Evolutionary conservation across 2,329 filamentous ascomycete species (phyloP), one percentile per base, ranked within the genome.

Genomic region (Hypoxylon sp.): DNA sequence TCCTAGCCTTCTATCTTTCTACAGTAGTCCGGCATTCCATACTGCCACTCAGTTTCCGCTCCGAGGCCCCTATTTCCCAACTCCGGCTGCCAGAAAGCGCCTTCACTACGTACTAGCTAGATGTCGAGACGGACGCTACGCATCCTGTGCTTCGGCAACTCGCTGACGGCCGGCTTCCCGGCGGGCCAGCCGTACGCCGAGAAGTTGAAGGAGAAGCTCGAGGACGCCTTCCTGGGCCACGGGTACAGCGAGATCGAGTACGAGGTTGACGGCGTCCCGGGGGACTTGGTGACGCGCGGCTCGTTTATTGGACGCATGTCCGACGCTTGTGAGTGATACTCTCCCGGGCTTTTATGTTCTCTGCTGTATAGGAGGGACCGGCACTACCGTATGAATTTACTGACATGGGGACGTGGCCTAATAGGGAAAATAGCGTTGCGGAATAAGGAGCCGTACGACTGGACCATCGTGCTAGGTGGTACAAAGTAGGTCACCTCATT

Each of bases 111-210:
- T n/a, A n/a, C 32, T 4, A 33, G 32, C 57, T 20, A 52, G 18
- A 67, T 59, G 65, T 8, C 65, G 18, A 72, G 65, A 68, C 73
- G 72, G 56, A 75, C 78, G 28, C 79, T 88, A 26, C 80, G 82
- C 71, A 83, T 90, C 72, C 82, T 90, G 64, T 89, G 87, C 80
- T 87, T 90, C 75, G 88, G 88, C 75, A 83, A 89, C 80, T 89
- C 86, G 38, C 82, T 91, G 46, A 90, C 88, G 4, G 81, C 80
- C 11, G 89, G 89, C 42, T 89, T 80, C 74, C 75, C 74, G 28
- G 78, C 80, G 28, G 54, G 67, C 61, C 81, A 86, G 63, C 87
- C 89, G 0, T 91, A 91, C 77, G 80, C 81, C 4, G 71, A 75
- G 22, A 79, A 78, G 59, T 78, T 91, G 12, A 71, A 78, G 64